Evolutionary conservation across 495 filamentous ascomycete genomes (phyloP).

Genomic region (Cladorrhinum samala): DNA sequence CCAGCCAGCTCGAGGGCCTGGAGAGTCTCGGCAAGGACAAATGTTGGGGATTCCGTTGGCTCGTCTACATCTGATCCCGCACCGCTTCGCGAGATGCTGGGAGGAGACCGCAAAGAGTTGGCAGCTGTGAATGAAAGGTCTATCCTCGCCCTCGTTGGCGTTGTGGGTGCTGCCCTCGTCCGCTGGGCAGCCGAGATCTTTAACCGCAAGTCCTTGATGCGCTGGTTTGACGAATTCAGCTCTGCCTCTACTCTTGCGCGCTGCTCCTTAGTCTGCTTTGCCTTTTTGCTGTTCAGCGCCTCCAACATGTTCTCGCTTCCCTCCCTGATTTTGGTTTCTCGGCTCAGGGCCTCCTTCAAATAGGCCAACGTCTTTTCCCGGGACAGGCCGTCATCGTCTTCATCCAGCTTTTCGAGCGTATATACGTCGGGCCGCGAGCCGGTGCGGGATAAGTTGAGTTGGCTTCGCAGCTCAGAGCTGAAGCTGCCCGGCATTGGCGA

Average conservation of each 20-base stretch:
- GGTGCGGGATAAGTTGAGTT: constrained; percentile 57
- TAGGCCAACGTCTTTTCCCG: constrained; percentile 69
- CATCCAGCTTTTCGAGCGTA: constrained; percentile 56
- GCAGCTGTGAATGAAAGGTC: constrained; percentile 53
- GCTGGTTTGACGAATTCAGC: constrained; percentile 81
- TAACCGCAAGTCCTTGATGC: constrained; percentile 74
- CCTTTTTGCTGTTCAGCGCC: constrained; percentile 87
- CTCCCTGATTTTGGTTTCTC: constrained; percentile 94
- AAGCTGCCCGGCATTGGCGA: constrained; percentile 83
- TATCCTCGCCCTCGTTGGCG: constrained; percentile 61
- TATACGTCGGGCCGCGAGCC: constrained; percentile 63
- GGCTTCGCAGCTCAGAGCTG: constrained; percentile 79
- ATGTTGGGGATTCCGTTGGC: constrained; percentile 81
- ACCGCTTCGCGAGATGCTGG: constrained; percentile 49
- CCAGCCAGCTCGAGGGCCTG: constrained; percentile 80
- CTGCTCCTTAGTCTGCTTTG: constrained; percentile 92
- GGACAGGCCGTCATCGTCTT: constrained; percentile 52
- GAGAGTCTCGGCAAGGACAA: constrained; percentile 79
- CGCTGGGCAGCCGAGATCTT: constrained; percentile 66
- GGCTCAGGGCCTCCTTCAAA: constrained; percentile 75
- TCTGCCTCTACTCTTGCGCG: constrained; percentile 81
- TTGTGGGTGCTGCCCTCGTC: constrained; percentile 59
- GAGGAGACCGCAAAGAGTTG: constrained; percentile 59
- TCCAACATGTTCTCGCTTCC: constrained; percentile 97
- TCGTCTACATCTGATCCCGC: constrained; percentile 55